Conservation (phyloP, 2,329 filamentous ascomycete genomes). For the Claviceps arundinis region DNA sequence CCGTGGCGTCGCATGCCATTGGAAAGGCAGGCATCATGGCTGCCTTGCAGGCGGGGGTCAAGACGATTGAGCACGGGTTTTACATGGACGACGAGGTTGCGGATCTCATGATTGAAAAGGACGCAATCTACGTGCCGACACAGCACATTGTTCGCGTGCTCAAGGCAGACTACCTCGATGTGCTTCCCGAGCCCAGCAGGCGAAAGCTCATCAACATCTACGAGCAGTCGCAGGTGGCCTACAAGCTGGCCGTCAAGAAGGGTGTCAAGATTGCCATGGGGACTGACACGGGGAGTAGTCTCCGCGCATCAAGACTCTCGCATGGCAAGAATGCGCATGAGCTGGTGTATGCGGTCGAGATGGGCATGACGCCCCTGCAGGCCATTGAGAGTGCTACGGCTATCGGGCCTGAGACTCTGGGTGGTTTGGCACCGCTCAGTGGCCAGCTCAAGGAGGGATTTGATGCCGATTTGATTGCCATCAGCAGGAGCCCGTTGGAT, state of each 20-base stretch:
- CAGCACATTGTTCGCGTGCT: conserved; percentile 21
- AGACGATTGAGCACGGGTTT: conserved; percentile 25
- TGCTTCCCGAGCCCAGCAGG: conserved; percentile 15
- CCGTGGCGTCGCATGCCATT: conserved; percentile 27
- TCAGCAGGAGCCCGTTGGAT: conserved; percentile 27
- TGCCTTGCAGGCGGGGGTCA: conserved; percentile 23
- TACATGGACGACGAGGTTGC: conserved; percentile 28
- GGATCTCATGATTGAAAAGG: conserved; percentile 23
- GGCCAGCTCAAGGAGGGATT: conserved; percentile 33
- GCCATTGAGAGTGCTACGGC: conserved; percentile 37
- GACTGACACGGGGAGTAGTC: conserved; percentile 25
- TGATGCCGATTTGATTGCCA: conserved; percentile 33
- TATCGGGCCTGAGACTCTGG: conserved; percentile 28
- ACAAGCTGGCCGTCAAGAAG: conserved; percentile 23
- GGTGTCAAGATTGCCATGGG: conserved; percentile 28
- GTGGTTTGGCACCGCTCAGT: conserved; percentile 28
- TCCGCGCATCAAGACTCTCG: conserved; percentile 9
- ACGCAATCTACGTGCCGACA: conserved; percentile 24
- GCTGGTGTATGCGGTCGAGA: conserved; percentile 31
- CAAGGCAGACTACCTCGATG: conserved; percentile 18
- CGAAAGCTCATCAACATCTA: conserved; percentile 14
- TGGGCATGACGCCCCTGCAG: conserved; percentile 34
- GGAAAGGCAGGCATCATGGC: conserved; percentile 27
- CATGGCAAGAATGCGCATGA: conserved; percentile 26
- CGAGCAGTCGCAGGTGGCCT: conserved; percentile 23